These are phyloP conservation scores for Ophiostoma triangulosporum DNA, from an alignment of 2,329 filamentous ascomycete genomes.

Conservation along the genomic window DNA sequence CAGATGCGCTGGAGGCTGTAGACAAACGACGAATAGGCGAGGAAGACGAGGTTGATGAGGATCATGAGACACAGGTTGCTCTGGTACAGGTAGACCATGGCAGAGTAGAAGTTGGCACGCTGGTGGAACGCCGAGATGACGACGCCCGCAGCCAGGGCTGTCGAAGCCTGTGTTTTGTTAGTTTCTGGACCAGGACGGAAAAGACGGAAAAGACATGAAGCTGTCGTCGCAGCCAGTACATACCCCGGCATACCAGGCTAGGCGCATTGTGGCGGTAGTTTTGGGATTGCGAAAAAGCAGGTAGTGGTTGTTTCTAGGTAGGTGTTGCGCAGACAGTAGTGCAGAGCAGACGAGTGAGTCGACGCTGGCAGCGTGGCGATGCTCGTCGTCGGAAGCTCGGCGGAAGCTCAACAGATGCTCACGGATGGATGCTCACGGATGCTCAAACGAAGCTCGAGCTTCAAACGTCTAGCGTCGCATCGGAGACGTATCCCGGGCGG, in stretches of 20 bases:
- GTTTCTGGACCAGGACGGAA: too few relatives aligned
- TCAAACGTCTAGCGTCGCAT: constrained; percentile 1
- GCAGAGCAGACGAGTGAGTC: background rate
- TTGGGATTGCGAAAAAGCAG: background rate
- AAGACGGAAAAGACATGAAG: too few relatives aligned
- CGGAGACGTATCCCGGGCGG: background rate
- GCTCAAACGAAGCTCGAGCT: constrained; percentile 6
- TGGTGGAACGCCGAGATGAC: constrained; percentile 86
- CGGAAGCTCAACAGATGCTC: constrained; percentile 3
- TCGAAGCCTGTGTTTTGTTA: constrained; percentile 48
- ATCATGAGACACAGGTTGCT: constrained; percentile 94
- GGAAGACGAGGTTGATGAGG: constrained; percentile 76
- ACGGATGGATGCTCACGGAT: too few relatives aligned
- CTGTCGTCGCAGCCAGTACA: constrained; percentile 19
- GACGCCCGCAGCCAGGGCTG: constrained; percentile 70
- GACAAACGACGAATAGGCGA: constrained; percentile 67
- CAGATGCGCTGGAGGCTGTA: constrained; percentile 81
- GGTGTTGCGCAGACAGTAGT: background rate
- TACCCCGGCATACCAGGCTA: constrained; percentile 49
- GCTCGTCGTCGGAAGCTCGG: constrained; percentile 4
- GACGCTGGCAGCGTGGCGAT: background rate
- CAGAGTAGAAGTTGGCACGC: constrained; percentile 95
- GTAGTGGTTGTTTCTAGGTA: background rate
- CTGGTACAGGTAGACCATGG: constrained; percentile 90
- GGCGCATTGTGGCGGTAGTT: constrained; percentile 34